Evolutionary conservation across 805 yeast genomes (phyloP).

Genomic region (Naumovozyma castellii): DNA sequence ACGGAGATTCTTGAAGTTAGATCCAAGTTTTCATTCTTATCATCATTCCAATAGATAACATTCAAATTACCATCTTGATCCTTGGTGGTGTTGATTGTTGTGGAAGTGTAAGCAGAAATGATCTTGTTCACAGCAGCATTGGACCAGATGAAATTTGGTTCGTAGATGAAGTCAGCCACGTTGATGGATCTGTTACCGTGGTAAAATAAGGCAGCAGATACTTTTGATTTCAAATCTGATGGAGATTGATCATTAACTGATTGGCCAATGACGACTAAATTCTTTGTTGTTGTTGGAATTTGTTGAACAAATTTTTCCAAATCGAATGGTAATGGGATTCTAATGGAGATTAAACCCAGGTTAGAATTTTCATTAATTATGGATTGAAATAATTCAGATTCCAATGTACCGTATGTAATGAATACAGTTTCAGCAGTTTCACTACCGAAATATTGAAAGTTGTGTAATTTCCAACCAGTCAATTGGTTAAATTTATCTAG

Average conservation of each 20-base stretch:
- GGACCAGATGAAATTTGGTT: conserved; percentile 48
- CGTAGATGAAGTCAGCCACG: conserved; percentile 45
- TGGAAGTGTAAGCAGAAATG: conserved; percentile 33
- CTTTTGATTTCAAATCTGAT: conserved; percentile 55
- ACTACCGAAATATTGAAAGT: conserved; percentile 51
- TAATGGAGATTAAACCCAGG: conserved; percentile 60
- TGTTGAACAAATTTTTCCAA: conserved; percentile 46
- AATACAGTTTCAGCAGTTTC: conserved; percentile 58
- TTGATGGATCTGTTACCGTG: conserved; percentile 28
- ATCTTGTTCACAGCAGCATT: conserved; percentile 43
- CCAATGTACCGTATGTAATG: conserved; percentile 70
- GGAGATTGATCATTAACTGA: conserved; percentile 29
- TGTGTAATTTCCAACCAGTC: conserved; percentile 18
- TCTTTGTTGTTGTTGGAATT: conserved; percentile 50
- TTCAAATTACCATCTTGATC: conserved; percentile 6
- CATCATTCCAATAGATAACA: conserved; percentile 57
- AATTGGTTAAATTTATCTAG: conserved; percentile 22
- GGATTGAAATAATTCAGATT: conserved; percentile 44
- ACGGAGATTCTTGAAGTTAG: conserved; percentile 60
- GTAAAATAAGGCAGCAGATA: conserved; percentile 59
- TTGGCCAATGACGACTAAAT: conserved; percentile 63
- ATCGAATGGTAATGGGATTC: conserved; percentile 77
- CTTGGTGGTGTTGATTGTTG: conserved; percentile 7
- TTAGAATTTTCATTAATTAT: conserved; percentile 33
- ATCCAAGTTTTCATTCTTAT: conserved; percentile 44